Evolutionary conservation across 441 rosid genomes (phyloP).

Genomic region (Gossypium davidsonii): DNA sequence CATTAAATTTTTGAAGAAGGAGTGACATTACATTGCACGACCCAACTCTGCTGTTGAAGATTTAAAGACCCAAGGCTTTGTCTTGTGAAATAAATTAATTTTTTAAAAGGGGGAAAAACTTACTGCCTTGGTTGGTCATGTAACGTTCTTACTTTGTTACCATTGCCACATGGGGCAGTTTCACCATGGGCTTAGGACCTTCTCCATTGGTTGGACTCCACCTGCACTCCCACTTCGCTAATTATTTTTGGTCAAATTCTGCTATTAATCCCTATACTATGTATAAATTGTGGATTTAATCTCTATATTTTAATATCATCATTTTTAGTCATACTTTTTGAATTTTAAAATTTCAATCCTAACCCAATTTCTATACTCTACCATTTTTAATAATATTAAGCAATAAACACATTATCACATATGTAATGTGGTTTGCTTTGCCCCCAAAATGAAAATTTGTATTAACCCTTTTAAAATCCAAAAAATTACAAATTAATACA

Average conservation of each 20-base stretch:
- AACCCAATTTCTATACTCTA: no score
- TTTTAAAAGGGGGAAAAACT: not conserved
- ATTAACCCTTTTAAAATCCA: no score
- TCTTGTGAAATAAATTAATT: conserved; percentile 13
- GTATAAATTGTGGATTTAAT: no score
- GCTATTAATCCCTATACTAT: no score
- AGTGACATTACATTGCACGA: not conserved
- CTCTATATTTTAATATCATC: no score
- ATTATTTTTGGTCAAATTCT: not conserved
- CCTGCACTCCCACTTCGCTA: not conserved
- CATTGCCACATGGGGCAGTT: conserved; percentile 8
- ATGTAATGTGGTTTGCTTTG: no score
- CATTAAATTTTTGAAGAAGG: conserved; percentile 18
- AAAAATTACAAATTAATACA: no score
- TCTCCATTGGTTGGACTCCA: conserved; percentile 7
- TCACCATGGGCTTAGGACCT: not conserved
- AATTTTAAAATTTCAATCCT: no score
- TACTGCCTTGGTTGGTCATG: conserved; percentile 4
- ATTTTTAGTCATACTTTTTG: no score
- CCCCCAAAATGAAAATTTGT: no score
- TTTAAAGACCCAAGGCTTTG: conserved; percentile 12
- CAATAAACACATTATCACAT: no score
- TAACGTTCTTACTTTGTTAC: not conserved
- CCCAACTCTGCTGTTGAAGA: conserved; percentile 13
- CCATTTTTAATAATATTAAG: no score